Conservation (phyloP, 192 early-diverging fungal genomes). For the Coemansia sp. region DNA sequence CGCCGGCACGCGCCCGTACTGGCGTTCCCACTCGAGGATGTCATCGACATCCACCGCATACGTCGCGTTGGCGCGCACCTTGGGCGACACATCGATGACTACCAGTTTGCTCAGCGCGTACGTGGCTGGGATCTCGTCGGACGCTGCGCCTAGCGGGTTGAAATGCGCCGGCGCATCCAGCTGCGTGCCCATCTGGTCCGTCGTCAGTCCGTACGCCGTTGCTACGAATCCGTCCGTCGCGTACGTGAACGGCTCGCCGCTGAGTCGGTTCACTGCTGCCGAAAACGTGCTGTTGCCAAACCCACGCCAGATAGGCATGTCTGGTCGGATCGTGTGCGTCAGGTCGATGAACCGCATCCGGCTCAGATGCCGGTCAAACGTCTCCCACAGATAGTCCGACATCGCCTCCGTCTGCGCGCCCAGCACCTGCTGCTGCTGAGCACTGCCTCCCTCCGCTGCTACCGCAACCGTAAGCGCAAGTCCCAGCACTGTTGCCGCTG, state of each 20-base stretch:
- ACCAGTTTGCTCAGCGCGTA: constrained; percentile 55
- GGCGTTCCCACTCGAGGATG: constrained; percentile 41
- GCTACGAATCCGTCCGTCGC: constrained; percentile 51
- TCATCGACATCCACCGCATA: constrained; percentile 43
- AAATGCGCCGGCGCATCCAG: constrained; percentile 57
- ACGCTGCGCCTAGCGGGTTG: constrained; percentile 43
- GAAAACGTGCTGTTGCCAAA: constrained; percentile 56
- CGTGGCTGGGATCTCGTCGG: constrained; percentile 55
- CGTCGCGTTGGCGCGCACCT: constrained; percentile 35
- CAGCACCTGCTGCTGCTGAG: background rate
- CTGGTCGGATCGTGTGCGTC: constrained; percentile 55
- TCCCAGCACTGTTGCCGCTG: background rate
- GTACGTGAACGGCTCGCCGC: constrained; percentile 46
- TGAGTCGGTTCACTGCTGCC: constrained; percentile 40
- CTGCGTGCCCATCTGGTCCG: constrained; percentile 59
- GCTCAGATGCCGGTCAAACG: constrained; percentile 31
- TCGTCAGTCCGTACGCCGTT: constrained; percentile 53
- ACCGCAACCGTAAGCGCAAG: background rate
- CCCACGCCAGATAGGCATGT: constrained; percentile 58
- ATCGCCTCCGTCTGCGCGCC: background rate
- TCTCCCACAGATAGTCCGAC: constrained; percentile 22
- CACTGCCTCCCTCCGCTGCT: background rate
- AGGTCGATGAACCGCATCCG: constrained; percentile 52
- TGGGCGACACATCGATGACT: constrained; percentile 53
- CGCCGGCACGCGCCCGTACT: constrained; percentile 41